Percentiles rank a stretch among this genome's conserved stretches.
Evolutionary conservation across 2,329 filamentous ascomycete species (phyloP).

Genomic region (Fusarium nurragi): DNA sequence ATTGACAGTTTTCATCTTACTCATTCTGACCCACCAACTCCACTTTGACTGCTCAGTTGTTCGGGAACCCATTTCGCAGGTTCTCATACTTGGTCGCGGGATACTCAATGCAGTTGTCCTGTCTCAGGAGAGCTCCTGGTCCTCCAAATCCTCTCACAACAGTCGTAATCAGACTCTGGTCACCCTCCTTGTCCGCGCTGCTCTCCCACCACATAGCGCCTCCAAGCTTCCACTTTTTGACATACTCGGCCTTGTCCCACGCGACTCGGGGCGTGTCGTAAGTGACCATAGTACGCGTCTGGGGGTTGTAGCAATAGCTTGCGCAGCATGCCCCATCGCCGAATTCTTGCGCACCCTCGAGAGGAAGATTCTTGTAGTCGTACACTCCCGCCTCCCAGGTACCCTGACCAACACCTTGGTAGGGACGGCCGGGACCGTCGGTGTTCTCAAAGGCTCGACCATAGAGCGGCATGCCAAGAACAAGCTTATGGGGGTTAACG

Average conservation of each 20-base stretch:
- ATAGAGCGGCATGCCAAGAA: slow-evolving; percentile 92
- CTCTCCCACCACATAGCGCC: slow-evolving; percentile 99
- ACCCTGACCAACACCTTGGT: slow-evolving; percentile 77
- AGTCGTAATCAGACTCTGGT: slow-evolving; percentile 73
- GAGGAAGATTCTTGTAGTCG: slow-evolving; percentile 88
- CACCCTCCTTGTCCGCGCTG: slow-evolving; percentile 75
- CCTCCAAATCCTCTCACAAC: slow-evolving; percentile 70
- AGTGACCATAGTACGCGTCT: slow-evolving; percentile 73
- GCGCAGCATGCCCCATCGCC: slow-evolving; percentile 72
- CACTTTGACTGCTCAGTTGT: slow-evolving; percentile 47
- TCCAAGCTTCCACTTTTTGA: slow-evolving; percentile 73
- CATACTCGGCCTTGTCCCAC: slow-evolving; percentile 74
- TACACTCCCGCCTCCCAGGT: slow-evolving; percentile 87
- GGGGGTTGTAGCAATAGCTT: slow-evolving; percentile 79
- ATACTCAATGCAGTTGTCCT: slow-evolving; percentile 69
- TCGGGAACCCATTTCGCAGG: slow-evolving; percentile 65
- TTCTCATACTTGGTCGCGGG: slow-evolving; percentile 78
- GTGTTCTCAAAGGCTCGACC: slow-evolving; percentile 86
- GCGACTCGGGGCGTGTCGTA: slow-evolving; percentile 80
- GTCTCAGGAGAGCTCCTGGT: slow-evolving; percentile 57
- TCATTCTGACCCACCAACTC: not conserved
- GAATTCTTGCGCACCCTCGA: slow-evolving; percentile 69
- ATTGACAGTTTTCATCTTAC: not conserved
- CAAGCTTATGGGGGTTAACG: slow-evolving; percentile 76
- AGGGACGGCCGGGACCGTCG: slow-evolving; percentile 75